Percentiles rank a stretch among this genome's conserved stretches.
Evolutionary conservation across 1,139 yeast species (phyloP).

Genomic region (Wickerhamomyces sp.): DNA sequence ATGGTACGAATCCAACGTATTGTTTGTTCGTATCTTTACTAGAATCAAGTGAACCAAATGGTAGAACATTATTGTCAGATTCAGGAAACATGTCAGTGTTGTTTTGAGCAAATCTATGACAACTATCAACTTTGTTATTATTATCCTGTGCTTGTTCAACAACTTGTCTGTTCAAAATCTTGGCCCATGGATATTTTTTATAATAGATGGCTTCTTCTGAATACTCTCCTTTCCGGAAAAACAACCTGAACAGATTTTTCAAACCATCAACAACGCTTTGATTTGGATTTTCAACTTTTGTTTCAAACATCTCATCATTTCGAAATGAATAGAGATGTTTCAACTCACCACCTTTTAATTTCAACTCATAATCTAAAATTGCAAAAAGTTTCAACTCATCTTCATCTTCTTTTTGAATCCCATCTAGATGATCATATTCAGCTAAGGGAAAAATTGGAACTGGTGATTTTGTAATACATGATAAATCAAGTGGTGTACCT

Average conservation of each 20-base stretch:
- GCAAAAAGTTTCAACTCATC: constrained; percentile 18
- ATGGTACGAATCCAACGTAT: background rate
- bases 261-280: background rate
- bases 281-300: too few relatives aligned
- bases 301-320: constrained; percentile 1
- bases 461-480: constrained; percentile 8
- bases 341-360: constrained; percentile 1
- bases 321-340: background rate
- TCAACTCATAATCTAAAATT: constrained; percentile 18
- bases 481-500: constrained; percentile 18
- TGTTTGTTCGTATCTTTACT: background rate
- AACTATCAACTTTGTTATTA: background rate
- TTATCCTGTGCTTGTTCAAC: constrained; percentile 4
- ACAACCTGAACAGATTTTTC: background rate
- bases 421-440: too few relatives aligned
- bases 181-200: constrained; percentile 17
- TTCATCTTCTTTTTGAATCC: constrained; percentile 2
- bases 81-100: constrained; percentile 14
- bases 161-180: constrained; percentile 11
- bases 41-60: too few relatives aligned
- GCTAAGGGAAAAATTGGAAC: constrained; percentile 11
- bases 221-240: constrained; percentile 6
- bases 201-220: constrained; percentile 6
- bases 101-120: constrained; percentile 4
- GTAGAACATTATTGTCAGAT: background rate